phyloP scores from a whole-genome alignment of 495 filamentous ascomycete genomes.

The Halenospora varia region DNA sequence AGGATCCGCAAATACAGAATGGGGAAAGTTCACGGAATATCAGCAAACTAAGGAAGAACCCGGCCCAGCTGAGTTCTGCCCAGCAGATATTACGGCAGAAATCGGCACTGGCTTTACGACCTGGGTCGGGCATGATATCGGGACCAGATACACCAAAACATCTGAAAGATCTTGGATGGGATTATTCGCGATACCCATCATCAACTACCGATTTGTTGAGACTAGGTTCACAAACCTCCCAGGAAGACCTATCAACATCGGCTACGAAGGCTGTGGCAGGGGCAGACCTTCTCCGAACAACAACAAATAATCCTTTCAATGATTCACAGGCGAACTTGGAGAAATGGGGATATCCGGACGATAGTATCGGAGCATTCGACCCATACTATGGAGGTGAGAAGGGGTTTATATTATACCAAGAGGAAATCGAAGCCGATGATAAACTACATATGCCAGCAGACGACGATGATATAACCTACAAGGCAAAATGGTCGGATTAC shows the following conservation, averaged over 20 bases:
- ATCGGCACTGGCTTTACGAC: not conserved
- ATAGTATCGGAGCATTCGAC: constrained; percentile 34
- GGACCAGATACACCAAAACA: constrained; percentile 17
- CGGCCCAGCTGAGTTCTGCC: constrained; percentile 5
- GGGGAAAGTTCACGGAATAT: too few relatives aligned
- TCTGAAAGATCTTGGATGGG: constrained; percentile 37
- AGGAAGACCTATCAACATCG: too few relatives aligned
- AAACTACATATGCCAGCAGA: constrained; percentile 42
- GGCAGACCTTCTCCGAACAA: constrained; percentile 23
- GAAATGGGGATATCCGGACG: constrained; percentile 34
- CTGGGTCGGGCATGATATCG: not conserved
- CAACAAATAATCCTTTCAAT: constrained; percentile 19
- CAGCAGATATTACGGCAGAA: constrained; percentile 13
- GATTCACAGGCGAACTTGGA: constrained; percentile 21
- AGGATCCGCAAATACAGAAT: not conserved
- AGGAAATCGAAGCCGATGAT: constrained; percentile 45
- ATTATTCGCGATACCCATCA: constrained; percentile 42
- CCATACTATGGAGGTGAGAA: constrained; percentile 27
- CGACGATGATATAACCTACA: constrained; percentile 41
- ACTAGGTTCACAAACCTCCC: too few relatives aligned
- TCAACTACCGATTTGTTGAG: not conserved
- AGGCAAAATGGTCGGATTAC: constrained; percentile 35
- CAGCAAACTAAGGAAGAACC: not conserved
- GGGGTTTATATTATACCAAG: constrained; percentile 35
- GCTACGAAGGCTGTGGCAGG: too few relatives aligned